Conservation (phyloP, 352 stramenopile genomes). For the Thraustotheca clavata region DNA sequence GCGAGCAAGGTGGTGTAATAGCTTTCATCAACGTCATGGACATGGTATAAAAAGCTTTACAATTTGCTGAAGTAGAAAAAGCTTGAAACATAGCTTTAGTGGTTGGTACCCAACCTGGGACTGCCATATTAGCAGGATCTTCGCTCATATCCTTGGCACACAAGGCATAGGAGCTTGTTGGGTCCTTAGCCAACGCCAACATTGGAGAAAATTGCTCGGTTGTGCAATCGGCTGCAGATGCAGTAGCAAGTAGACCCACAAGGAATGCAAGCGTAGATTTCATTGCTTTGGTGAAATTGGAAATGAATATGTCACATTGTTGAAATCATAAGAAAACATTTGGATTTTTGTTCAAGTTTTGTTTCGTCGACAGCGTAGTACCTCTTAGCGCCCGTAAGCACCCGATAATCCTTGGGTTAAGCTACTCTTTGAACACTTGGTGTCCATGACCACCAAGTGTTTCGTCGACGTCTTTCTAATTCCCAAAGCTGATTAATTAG, state of each 20-base stretch:
- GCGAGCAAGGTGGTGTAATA: not conserved
- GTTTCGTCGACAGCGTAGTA: constrained; percentile 10
- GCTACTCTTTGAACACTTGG: constrained; percentile 10
- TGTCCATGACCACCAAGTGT: not conserved
- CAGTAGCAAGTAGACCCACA: not conserved
- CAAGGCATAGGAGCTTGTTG: not conserved
- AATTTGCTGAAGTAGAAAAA: not conserved
- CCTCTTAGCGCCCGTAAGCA: not conserved
- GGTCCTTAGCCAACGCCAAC: not conserved
- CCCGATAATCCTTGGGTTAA: not conserved
- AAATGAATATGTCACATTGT: constrained; percentile 5
- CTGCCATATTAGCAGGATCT: not conserved
- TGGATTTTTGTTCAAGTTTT: not conserved
- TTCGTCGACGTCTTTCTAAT: not conserved
- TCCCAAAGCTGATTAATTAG: too few species aligned
- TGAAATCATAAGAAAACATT: too few species aligned
- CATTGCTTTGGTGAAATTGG: not conserved
- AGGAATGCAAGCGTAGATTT: not conserved
- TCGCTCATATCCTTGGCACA: not conserved
- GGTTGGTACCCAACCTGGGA: not conserved
- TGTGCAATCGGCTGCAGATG: not conserved
- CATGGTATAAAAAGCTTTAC: not conserved
- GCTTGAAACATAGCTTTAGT: not conserved
- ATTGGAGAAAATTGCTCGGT: not conserved
- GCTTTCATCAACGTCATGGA: not conserved